Evolutionary conservation across 257 asterid species (phyloP).

Genomic region (Solanum chiquidenum): DNA sequence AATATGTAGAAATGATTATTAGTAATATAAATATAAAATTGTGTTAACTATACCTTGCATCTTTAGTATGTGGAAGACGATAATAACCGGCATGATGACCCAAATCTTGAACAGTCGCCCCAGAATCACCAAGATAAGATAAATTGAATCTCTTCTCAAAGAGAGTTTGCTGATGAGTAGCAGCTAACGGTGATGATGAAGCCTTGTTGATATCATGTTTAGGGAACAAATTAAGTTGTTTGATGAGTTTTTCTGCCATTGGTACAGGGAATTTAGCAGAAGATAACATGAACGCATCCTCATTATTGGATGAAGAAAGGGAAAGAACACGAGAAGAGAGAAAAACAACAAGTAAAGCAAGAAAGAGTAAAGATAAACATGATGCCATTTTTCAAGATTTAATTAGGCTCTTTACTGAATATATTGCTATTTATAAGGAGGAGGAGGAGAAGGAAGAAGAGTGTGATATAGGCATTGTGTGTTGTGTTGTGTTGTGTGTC

Average conservation of each 20-base stretch:
- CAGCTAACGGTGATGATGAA: neutral
- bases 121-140: constrained; percentile 19
- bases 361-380: neutral
- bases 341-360: neutral
- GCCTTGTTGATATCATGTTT: constrained; percentile 21
- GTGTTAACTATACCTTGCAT: constrained; percentile 25
- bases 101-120: constrained; percentile 25
- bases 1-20: no score
- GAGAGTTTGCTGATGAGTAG: constrained; percentile 14
- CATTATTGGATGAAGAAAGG: neutral
- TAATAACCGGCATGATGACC: constrained; percentile 76
- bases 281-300: neutral
- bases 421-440: neutral
- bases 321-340: neutral
- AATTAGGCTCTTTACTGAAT: neutral
- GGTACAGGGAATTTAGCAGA: constrained; percentile 2
- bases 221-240: constrained; percentile 53
- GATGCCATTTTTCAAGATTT: constrained; percentile 4
- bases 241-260: constrained; percentile 35
- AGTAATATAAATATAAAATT: neutral
- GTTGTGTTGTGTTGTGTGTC: neutral
- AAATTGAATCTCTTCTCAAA: constrained; percentile 45
- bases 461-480: neutral
- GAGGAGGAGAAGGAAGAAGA: neutral
- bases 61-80: constrained; percentile 38